Evolutionary conservation across 2,329 filamentous ascomycete species (phyloP).

Genomic region (Pyrenophora graminea): DNA sequence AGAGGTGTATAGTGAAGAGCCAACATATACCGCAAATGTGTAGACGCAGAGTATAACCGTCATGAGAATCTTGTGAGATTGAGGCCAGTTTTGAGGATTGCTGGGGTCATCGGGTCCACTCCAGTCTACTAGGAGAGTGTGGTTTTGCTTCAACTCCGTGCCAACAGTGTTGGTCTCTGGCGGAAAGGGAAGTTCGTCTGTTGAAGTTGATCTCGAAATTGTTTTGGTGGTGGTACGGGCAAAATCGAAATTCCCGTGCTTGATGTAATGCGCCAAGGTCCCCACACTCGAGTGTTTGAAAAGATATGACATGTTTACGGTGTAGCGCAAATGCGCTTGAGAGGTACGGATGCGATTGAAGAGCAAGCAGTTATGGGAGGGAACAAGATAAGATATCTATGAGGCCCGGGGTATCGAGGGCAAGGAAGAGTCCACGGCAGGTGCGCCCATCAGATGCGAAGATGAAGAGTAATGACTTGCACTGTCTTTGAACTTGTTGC

Average conservation of each 20-base stretch:
- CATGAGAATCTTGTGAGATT: slow-evolving; percentile 38
- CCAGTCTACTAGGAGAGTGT: slow-evolving; percentile 46
- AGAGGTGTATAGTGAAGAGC: slow-evolving; percentile 56
- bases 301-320: slow-evolving; percentile 26
- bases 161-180: slow-evolving; percentile 14
- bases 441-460: neutral
- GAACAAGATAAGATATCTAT: neutral
- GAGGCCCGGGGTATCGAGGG: neutral
- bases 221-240: slow-evolving; percentile 18
- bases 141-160: slow-evolving; percentile 25
- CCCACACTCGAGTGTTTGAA: slow-evolving; percentile 27
- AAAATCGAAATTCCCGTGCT: slow-evolving; percentile 28
- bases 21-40: slow-evolving; percentile 63
- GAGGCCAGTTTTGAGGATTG: slow-evolving; percentile 46
- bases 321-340: neutral
- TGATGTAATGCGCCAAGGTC: slow-evolving; percentile 22
- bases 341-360: neutral
- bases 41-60: slow-evolving; percentile 52
- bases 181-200: slow-evolving; percentile 22
- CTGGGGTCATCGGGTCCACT: slow-evolving; percentile 42
- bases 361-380: neutral
- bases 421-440: neutral
- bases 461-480: neutral
- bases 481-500: neutral
- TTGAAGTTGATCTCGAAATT: slow-evolving; percentile 23